phyloP scores from a whole-genome alignment of 1,284 basidiomycete genomes.

The Xanthoconium separans region DNA sequence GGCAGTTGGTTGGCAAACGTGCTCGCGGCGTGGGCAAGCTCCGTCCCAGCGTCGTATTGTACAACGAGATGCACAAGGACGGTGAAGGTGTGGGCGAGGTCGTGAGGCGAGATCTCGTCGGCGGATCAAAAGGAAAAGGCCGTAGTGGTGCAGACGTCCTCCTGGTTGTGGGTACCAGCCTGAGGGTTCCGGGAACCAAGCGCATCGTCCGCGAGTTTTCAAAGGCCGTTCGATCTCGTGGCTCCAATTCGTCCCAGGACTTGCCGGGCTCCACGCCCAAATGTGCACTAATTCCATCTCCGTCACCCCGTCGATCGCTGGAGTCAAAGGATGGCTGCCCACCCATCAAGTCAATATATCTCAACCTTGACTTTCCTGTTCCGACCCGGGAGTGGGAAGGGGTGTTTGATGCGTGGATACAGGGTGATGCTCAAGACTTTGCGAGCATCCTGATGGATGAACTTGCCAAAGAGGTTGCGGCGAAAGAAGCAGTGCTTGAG shows the following conservation, averaged over 20 bases:
- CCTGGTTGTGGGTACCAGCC: slow-evolving; percentile 87
- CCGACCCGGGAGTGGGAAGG: slow-evolving; percentile 87
- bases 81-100: slow-evolving; percentile 85
- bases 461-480: slow-evolving; percentile 49
- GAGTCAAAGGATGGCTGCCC: slow-evolving; percentile 43
- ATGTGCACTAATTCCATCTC: slow-evolving; percentile 38
- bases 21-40: slow-evolving; percentile 79
- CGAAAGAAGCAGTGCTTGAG: slow-evolving; percentile 51
- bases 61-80: slow-evolving; percentile 87
- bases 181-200: slow-evolving; percentile 91
- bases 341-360: slow-evolving; percentile 73
- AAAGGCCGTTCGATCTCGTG: slow-evolving; percentile 68
- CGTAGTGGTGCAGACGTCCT: slow-evolving; percentile 78
- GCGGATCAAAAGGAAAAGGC: slow-evolving; percentile 61
- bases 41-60: slow-evolving; percentile 86
- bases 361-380: slow-evolving; percentile 89
- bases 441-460: slow-evolving; percentile 58
- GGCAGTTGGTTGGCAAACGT: slow-evolving; percentile 77
- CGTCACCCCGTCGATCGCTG: slow-evolving; percentile 42
- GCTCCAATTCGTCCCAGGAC: slow-evolving; percentile 28
- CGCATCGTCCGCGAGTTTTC: slow-evolving; percentile 90
- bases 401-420: slow-evolving; percentile 89
- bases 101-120: slow-evolving; percentile 75
- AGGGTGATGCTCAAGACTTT: slow-evolving; percentile 86
- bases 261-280: slow-evolving; percentile 19